phyloP scores from a whole-genome alignment of 768 basidiomycete species.

The Rhizopogon vesiculosus region DNA sequence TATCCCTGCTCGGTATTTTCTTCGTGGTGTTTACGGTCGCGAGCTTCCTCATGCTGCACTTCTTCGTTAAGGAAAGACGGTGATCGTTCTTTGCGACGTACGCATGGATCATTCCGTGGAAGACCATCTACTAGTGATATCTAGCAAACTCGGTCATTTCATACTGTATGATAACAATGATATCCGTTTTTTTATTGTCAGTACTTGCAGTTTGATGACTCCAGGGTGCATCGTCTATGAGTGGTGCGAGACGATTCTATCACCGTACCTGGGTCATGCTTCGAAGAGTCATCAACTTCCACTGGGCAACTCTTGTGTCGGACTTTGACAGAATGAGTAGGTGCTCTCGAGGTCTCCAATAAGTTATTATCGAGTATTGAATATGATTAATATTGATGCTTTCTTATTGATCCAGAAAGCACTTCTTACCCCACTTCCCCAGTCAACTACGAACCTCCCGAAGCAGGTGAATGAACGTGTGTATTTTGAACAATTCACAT shows the following conservation, averaged over 20 bases:
- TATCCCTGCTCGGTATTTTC: slow-evolving; percentile 78
- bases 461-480: no score
- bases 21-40: slow-evolving; percentile 73
- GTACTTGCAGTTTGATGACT: background rate
- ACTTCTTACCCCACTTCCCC: no score
- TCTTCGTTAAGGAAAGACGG: slow-evolving; percentile 79
- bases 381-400: no score
- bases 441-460: no score
- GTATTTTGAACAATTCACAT: background rate
- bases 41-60: slow-evolving; percentile 79
- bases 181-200: background rate
- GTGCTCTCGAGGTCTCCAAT: no score
- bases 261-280: no score
- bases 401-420: no score
- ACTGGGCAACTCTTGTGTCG: no score
- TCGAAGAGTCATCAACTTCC: no score
- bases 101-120: background rate
- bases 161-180: background rate
- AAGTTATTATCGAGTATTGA: no score
- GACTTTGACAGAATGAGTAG: no score
- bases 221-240: background rate
- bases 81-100: slow-evolving; percentile 6
- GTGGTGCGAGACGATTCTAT: no score
- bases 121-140: background rate
- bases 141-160: background rate